Conservation (phyloP, 2,329 filamentous ascomycete genomes). For the Sphaerulina populicola region DNA sequence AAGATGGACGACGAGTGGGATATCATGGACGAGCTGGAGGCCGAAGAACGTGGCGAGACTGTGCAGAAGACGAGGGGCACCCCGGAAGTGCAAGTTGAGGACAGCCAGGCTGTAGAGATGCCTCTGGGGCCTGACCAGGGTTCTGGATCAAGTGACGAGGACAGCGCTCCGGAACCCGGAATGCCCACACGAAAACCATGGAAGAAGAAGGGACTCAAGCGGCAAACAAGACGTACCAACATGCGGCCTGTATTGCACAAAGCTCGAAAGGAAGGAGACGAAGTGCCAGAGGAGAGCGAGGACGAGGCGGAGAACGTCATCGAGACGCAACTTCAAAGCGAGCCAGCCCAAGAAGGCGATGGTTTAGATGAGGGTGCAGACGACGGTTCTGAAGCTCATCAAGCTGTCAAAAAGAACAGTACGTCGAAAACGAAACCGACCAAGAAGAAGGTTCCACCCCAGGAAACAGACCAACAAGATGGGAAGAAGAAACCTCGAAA, state of each 20-base stretch:
- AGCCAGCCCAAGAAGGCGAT: slow-evolving; percentile 2
- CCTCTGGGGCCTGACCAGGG: slow-evolving; percentile 39
- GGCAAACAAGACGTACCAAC: slow-evolving; percentile 62
- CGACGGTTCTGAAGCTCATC: neutral
- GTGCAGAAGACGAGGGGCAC: slow-evolving; percentile 19
- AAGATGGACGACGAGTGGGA: slow-evolving; percentile 65
- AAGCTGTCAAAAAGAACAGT: slow-evolving; percentile 7
- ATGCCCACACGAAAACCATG: slow-evolving; percentile 49
- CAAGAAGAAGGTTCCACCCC: neutral
- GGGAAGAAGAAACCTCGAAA: slow-evolving; percentile 37
- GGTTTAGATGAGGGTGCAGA: slow-evolving; percentile 4
- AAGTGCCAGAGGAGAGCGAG: slow-evolving; percentile 8
- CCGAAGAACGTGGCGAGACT: slow-evolving; percentile 27
- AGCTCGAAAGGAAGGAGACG: slow-evolving; percentile 22
- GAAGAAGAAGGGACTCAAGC: slow-evolving; percentile 79
- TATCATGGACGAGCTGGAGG: slow-evolving; percentile 62
- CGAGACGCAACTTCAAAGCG: slow-evolving; percentile 18
- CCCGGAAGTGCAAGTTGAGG: slow-evolving; percentile 34
- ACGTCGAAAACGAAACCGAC: slow-evolving; percentile 15
- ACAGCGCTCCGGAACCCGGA: slow-evolving; percentile 30
- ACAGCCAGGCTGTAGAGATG: slow-evolving; percentile 39
- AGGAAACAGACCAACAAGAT: neutral
- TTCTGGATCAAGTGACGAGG: slow-evolving; percentile 50
- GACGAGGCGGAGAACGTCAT: slow-evolving; percentile 15
- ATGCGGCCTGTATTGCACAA: slow-evolving; percentile 37